Conservation (phyloP, 345 rosid species). For the Melastoma malabathricum region DNA sequence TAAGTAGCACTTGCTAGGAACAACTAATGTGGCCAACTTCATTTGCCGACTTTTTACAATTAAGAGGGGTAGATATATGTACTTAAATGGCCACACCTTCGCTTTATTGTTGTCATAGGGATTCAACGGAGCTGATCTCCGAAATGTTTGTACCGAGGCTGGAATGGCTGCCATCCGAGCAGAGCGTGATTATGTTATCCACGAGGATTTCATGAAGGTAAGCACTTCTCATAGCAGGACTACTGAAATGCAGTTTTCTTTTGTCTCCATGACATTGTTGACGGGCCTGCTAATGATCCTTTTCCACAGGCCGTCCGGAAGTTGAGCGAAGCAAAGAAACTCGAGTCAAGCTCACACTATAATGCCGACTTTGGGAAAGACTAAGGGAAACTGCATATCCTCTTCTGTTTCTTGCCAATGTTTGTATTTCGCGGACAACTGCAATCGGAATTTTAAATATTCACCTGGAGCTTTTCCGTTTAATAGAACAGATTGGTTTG, state of each 20-base stretch:
- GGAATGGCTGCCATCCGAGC: constrained; percentile 92
- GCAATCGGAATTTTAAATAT: too few species aligned
- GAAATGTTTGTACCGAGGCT: constrained; percentile 94
- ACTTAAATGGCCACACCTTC: constrained; percentile 1
- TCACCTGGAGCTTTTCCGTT: too few species aligned
- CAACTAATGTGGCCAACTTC: constrained; percentile 38
- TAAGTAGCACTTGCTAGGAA: neutral
- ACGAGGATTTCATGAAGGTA: constrained; percentile 47
- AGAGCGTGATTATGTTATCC: constrained; percentile 76
- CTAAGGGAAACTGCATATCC: constrained; percentile 5
- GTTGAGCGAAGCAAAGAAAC: constrained; percentile 86
- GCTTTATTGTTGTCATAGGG: constrained; percentile 5
- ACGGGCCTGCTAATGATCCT: too few species aligned
- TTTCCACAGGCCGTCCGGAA: constrained; percentile 80
- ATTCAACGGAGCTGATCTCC: constrained; percentile 55
- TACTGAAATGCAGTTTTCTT: neutral
- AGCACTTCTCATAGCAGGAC: neutral
- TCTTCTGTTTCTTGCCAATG: neutral
- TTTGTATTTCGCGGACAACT: too few species aligned
- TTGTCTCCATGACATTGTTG: too few species aligned
- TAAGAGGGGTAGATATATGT: neutral
- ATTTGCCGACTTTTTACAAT: constrained; percentile 28
- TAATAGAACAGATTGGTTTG: too few species aligned
- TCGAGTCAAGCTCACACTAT: constrained; percentile 85
- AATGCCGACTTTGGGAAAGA: constrained; percentile 89